Percentiles rank a stretch among this genome's conserved stretches.
These are phyloP conservation scores for Tricholoma matsutake DNA, from an alignment of 768 basidiomycete genomes.

Conservation along the genomic window DNA sequence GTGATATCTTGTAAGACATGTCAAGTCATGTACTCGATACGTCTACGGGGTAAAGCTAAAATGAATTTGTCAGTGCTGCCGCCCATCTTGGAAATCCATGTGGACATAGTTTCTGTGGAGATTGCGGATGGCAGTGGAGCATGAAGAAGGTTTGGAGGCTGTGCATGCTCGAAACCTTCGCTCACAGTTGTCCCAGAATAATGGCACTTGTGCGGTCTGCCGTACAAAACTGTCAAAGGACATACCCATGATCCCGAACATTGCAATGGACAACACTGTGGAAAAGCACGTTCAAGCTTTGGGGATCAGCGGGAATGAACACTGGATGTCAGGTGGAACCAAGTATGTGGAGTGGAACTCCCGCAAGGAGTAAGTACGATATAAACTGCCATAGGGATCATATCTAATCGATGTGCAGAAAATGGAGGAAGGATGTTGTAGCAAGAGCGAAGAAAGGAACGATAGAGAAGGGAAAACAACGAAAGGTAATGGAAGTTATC, in stretches of 20 bases:
- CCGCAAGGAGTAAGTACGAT: slow-evolving; percentile 49
- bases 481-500: not conserved
- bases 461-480: not conserved
- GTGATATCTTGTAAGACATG: slow-evolving; percentile 61
- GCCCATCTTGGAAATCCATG: slow-evolving; percentile 67
- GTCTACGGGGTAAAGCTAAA: not conserved
- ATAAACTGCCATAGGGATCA: not conserved
- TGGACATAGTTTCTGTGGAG: slow-evolving; percentile 71
- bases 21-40: not conserved
- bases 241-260: slow-evolving; percentile 61
- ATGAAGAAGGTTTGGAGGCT: slow-evolving; percentile 42
- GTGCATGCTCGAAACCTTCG: slow-evolving; percentile 2
- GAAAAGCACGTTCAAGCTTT: slow-evolving; percentile 57
- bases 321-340: slow-evolving; percentile 51
- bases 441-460: slow-evolving; percentile 20
- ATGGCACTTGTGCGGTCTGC: slow-evolving; percentile 54
- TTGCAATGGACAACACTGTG: slow-evolving; percentile 56
- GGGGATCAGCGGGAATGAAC: slow-evolving; percentile 39
- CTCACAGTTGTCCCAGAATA: slow-evolving; percentile 24
- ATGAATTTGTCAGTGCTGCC: slow-evolving; percentile 43
- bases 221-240: slow-evolving; percentile 41
- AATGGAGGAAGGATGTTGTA: slow-evolving; percentile 30
- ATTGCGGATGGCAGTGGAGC: slow-evolving; percentile 63
- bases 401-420: slow-evolving; percentile 26
- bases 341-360: slow-evolving; percentile 48